Evolutionary conservation across 129 eudicot genomes (phyloP), one percentile per base, ranked within the genome.

Genomic region (Ambrosia artemisiifolia): DNA sequence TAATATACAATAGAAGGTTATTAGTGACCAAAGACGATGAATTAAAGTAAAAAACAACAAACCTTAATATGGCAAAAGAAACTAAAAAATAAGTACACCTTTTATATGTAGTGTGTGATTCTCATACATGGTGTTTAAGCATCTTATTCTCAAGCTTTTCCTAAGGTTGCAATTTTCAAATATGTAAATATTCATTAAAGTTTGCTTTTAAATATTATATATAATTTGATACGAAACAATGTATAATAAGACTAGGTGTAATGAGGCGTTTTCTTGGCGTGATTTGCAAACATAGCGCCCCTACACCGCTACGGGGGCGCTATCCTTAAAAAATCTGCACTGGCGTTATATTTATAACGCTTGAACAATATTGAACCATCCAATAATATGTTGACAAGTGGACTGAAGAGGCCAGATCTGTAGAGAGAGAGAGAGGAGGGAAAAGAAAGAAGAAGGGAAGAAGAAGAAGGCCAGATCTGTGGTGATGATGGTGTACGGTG

Each of bases 111-210:
- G 49, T 12, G 40, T 24, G 19, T 12, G 46, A 47, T 68, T 57
- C 14, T 19, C 40, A 46, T 76, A 33, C 43, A 32, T 60, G 65
- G 65, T 32, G 65, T 60, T 57, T 7, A 76, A 69, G 80, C 69
- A 76, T 76, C 80, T 47, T 35, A 69, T 76, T 76, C 75, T 20
- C 18, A 46, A 50, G n/a, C 64, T 63, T 63, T 63, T 17, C 38
- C 11, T 18, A 16, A 18, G 5, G 12, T 40, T 17, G 33, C 49
- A 57, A 54, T 34, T 3, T 67, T 42, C 18, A 60, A 32, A 60
- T 6, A 14, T 12, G 43, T 60, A 59, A 30, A 59, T 59, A 54
- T 59, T 30, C 65, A 59, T 32, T 60, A 60, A 60, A 60, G 42
- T 32, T 32, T 60, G 34, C 65, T 60, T 57, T 60, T 32, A 46